Evolutionary conservation across 192 early-diverging fungal genomes (phyloP).

Genomic region (Coemansia asiatica): DNA sequence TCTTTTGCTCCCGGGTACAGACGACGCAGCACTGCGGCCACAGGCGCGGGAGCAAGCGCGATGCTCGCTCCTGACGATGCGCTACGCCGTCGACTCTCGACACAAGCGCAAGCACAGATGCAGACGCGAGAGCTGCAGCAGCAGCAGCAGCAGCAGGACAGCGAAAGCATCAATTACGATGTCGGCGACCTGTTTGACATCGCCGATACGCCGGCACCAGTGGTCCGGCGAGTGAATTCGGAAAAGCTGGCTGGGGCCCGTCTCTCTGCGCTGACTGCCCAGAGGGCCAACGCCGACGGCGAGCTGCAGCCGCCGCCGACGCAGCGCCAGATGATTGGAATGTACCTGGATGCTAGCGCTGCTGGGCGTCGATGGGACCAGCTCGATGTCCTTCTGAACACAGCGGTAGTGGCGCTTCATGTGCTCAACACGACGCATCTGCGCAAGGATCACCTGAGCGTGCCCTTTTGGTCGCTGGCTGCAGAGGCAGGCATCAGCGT

Average conservation of each 20-base stretch:
- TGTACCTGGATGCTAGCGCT: conserved; percentile 55
- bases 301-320: conserved; percentile 44
- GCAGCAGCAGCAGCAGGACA: too few species aligned
- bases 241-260: conserved; percentile 24
- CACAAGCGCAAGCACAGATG: neutral
- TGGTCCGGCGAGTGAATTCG: conserved; percentile 23
- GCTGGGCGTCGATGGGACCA: conserved; percentile 62
- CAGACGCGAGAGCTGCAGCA: neutral
- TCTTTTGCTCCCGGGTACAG: conserved; percentile 18
- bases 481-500: conserved; percentile 53
- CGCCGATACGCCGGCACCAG: conserved; percentile 13
- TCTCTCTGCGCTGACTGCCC: conserved; percentile 39
- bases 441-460: conserved; percentile 24
- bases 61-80: conserved; percentile 7
- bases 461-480: conserved; percentile 52
- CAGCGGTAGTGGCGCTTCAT: conserved; percentile 53
- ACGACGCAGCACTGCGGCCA: conserved; percentile 38
- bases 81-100: conserved; percentile 9
- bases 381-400: conserved; percentile 57
- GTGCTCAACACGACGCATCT: conserved; percentile 60
- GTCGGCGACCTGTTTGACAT: conserved; percentile 45
- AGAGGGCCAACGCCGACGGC: conserved; percentile 31
- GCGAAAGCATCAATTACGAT: conserved; percentile 41
- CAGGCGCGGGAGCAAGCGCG: neutral
- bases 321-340: conserved; percentile 50